Evolutionary conservation across 371 early-diverging fungal species (phyloP).

Genomic region (Apophysomyces elegans): DNA sequence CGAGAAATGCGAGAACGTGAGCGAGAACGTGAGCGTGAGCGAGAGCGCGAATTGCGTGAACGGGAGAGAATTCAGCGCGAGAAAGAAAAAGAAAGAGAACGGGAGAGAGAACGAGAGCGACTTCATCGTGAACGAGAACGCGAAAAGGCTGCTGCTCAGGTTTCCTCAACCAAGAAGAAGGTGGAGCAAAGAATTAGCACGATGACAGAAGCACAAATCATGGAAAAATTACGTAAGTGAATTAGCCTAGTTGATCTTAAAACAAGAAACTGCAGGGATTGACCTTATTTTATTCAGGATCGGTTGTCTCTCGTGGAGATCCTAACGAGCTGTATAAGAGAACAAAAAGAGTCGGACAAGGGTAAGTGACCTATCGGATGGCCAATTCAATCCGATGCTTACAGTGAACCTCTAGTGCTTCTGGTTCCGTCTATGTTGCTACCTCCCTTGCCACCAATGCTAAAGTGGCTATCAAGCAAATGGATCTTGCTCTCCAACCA

Average conservation of each 20-base stretch:
- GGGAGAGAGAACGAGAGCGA: constrained; percentile 24
- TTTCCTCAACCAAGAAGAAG: constrained; percentile 51
- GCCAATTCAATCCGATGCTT: background rate
- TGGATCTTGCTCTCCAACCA: constrained; percentile 92
- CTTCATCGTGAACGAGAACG: constrained; percentile 33
- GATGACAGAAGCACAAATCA: constrained; percentile 89
- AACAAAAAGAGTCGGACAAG: constrained; percentile 95
- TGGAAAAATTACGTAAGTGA: constrained; percentile 78
- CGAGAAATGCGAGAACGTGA: constrained; percentile 20
- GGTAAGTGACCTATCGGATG: constrained; percentile 53
- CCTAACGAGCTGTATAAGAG: constrained; percentile 86
- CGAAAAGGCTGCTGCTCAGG: constrained; percentile 44
- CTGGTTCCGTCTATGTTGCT: constrained; percentile 94
- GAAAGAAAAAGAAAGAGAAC: constrained; percentile 37
- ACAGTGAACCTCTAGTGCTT: constrained; percentile 69
- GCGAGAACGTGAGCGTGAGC: constrained; percentile 29
- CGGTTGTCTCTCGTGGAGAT: constrained; percentile 87
- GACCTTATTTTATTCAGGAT: constrained; percentile 20
- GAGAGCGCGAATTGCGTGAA: constrained; percentile 21
- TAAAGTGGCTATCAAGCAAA: constrained; percentile 96
- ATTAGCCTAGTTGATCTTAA: background rate
- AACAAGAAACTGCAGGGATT: background rate
- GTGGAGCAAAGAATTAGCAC: constrained; percentile 77
- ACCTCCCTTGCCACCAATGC: constrained; percentile 64
- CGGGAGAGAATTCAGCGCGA: constrained; percentile 12